phyloP scores from a whole-genome alignment of 352 stramenopile species.

The Pythium folliculosum region DNA sequence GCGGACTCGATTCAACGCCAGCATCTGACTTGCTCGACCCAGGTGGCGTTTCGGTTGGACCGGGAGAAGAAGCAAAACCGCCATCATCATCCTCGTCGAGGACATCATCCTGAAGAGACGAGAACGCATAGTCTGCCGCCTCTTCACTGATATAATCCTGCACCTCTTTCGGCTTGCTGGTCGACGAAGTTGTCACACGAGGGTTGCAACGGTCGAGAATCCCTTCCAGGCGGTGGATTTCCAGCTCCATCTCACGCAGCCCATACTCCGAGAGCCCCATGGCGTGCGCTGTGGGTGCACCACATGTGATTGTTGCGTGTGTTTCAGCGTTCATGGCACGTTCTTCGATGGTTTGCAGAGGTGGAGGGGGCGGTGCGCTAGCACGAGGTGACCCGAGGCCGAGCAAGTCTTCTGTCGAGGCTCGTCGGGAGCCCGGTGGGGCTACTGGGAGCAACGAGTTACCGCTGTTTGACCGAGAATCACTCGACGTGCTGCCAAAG shows the following conservation, averaged over 20 bases:
- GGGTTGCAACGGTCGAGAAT: slow-evolving; percentile 67
- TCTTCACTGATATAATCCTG: slow-evolving; percentile 53
- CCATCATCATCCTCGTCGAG: slow-evolving; percentile 37
- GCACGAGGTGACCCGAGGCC: slow-evolving; percentile 30
- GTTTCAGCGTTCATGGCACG: slow-evolving; percentile 51
- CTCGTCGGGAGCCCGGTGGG: slow-evolving; percentile 25
- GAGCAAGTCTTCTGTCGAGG: slow-evolving; percentile 64
- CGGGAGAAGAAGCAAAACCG: slow-evolving; percentile 1
- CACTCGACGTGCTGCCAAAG: slow-evolving; percentile 32
- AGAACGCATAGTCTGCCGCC: slow-evolving; percentile 48
- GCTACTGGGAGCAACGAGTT: slow-evolving; percentile 14
- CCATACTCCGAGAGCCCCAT: slow-evolving; percentile 78
- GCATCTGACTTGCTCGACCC: slow-evolving; percentile 18
- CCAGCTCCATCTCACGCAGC: slow-evolving; percentile 80
- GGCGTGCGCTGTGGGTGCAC: slow-evolving; percentile 77
- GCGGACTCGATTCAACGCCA: slow-evolving; percentile 24
- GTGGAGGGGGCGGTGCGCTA: slow-evolving; percentile 6
- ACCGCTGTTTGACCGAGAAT: slow-evolving; percentile 8
- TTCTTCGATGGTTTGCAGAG: slow-evolving; percentile 25
- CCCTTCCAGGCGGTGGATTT: slow-evolving; percentile 69
- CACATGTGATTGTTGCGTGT: slow-evolving; percentile 76
- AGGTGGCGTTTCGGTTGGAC: not conserved
- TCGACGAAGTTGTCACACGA: slow-evolving; percentile 22
- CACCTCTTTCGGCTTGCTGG: slow-evolving; percentile 29
- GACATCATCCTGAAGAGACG: slow-evolving; percentile 47